A percentile compares a stretch with the other conserved stretches of the same genome.
phyloP scores from a whole-genome alignment of 2,329 filamentous ascomycete species.

The Alternaria conjuncta region DNA sequence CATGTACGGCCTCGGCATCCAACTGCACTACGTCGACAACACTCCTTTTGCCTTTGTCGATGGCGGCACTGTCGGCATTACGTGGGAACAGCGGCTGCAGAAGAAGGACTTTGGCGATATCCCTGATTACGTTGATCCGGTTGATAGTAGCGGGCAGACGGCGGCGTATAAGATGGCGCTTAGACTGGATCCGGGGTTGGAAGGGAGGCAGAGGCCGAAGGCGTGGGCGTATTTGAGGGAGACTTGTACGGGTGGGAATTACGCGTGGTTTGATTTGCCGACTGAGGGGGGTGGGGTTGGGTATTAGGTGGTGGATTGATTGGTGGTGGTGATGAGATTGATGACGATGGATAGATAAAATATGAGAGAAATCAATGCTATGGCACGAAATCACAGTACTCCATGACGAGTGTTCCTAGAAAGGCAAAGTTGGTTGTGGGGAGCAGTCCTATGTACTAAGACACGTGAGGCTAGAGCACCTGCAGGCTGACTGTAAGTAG shows the following conservation, averaged over 20 bases:
- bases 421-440: background rate
- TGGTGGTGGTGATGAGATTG: too few species aligned
- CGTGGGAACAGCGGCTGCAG: slow-evolving; percentile 29
- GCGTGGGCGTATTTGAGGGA: background rate
- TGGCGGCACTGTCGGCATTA: background rate
- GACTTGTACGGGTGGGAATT: background rate
- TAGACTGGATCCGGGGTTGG: background rate
- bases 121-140: background rate
- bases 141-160: background rate
- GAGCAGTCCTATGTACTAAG: background rate
- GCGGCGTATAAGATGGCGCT: background rate
- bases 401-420: background rate
- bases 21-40: slow-evolving; percentile 18
- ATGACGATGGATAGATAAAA: background rate
- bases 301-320: background rate
- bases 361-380: background rate
- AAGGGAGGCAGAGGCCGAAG: background rate
- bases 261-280: background rate
- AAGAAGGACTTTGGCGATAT: slow-evolving; percentile 18
- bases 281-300: background rate
- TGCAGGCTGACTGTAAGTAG: background rate
- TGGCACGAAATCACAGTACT: background rate
- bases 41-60: background rate
- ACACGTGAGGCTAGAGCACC: background rate
- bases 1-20: slow-evolving; percentile 22